These are phyloP conservation scores for Arctium minus DNA, from an alignment of 129 eudicot genomes.

Conservation along the genomic window DNA sequence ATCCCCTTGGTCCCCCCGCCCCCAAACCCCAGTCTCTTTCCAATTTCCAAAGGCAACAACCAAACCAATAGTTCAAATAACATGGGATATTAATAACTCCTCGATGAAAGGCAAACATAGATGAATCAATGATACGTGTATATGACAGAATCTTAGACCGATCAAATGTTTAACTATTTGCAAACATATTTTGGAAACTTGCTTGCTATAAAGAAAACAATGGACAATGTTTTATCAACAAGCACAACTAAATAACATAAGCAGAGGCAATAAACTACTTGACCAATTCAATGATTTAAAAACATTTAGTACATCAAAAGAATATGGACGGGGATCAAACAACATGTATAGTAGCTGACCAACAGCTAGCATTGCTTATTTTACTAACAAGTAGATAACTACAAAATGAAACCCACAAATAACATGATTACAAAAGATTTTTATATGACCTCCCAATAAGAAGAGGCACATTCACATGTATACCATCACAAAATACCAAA, in stretches of 20 bases:
- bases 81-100: neutral
- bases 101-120: neutral
- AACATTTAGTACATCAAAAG: neutral
- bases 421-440: too few relatives aligned
- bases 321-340: neutral
- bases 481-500: too few relatives aligned
- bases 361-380: neutral
- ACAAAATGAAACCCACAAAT: too few relatives aligned
- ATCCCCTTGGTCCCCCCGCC: neutral
- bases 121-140: neutral
- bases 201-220: neutral
- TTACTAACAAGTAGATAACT: neutral
- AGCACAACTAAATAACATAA: neutral
- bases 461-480: too few relatives aligned
- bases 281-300: neutral
- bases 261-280: neutral
- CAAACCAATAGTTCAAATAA: neutral
- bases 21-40: neutral
- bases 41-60: neutral
- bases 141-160: neutral
- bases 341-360: neutral
- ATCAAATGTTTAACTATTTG: neutral
- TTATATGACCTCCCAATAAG: too few relatives aligned
- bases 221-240: neutral
- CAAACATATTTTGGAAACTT: neutral